These are phyloP conservation scores for Ophiostoma novo-ulmi DNA, from an alignment of 2,329 filamentous ascomycete species.

Conservation along the genomic window DNA sequence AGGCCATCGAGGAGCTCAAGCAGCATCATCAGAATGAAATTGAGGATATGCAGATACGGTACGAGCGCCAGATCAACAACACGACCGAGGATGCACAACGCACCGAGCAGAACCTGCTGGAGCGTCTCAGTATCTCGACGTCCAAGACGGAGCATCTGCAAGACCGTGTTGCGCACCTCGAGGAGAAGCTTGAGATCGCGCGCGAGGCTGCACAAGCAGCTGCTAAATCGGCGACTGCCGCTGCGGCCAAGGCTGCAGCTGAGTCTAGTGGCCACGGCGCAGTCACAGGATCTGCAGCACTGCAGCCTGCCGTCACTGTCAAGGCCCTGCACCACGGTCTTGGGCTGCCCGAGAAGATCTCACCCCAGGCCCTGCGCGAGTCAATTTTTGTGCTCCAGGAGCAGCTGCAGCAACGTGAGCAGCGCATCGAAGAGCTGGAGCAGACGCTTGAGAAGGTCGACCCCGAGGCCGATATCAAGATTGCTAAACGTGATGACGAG, in stretches of 20 bases:
- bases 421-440: constrained; percentile 82
- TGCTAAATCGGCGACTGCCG: constrained; percentile 61
- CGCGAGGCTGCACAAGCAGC: constrained; percentile 82
- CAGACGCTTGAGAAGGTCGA: constrained; percentile 63
- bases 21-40: constrained; percentile 62
- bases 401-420: constrained; percentile 89
- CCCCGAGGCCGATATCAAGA: constrained; percentile 71
- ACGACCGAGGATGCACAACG: constrained; percentile 76
- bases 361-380: constrained; percentile 88
- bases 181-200: constrained; percentile 86
- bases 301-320: constrained; percentile 32
- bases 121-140: constrained; percentile 74
- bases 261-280: constrained; percentile 24
- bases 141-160: constrained; percentile 81
- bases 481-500: constrained; percentile 88
- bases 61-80: constrained; percentile 68
- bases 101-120: constrained; percentile 70
- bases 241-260: constrained; percentile 54
- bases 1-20: constrained; percentile 46
- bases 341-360: constrained; percentile 75
- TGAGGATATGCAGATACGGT: constrained; percentile 69
- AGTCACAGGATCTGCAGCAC: constrained; percentile 27
- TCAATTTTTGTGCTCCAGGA: constrained; percentile 96
- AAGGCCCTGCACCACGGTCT: constrained; percentile 39
- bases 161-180: constrained; percentile 76